phyloP scores from a whole-genome alignment of 345 rosid genomes.

The Salix suchowensis region DNA sequence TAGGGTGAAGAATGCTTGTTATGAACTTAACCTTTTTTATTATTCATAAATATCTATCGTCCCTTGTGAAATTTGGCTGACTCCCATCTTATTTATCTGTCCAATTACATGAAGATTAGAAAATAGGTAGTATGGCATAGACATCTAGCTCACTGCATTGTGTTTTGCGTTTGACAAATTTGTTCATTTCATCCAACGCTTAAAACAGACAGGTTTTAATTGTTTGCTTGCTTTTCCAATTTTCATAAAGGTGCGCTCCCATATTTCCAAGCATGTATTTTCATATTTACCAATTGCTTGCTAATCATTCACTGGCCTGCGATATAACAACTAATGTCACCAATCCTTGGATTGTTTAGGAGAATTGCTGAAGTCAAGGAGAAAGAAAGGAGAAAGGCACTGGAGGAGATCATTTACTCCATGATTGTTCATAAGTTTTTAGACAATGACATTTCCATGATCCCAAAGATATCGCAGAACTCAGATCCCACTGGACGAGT shows the following conservation, averaged over 20 bases:
- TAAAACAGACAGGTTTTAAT: background rate
- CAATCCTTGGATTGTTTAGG: slow-evolving; percentile 35
- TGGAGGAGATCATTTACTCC: slow-evolving; percentile 85
- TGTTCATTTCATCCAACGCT: no score
- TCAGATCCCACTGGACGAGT: slow-evolving; percentile 76
- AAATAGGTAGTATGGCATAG: no score
- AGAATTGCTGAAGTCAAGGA: slow-evolving; percentile 83
- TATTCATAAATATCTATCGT: no score
- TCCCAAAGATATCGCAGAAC: slow-evolving; percentile 57
- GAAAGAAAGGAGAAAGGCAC: slow-evolving; percentile 55
- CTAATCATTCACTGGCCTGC: background rate
- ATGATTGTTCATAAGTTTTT: slow-evolving; percentile 69
- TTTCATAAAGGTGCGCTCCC: background rate
- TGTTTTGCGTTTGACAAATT: no score
- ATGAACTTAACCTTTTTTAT: no score
- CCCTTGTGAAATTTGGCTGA: no score
- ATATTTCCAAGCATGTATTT: background rate
- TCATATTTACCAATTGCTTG: background rate
- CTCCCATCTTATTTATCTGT: no score
- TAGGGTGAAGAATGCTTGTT: no score
- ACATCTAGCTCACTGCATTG: no score
- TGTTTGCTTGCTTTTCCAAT: background rate
- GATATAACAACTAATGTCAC: slow-evolving; percentile 1
- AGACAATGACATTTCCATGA: slow-evolving; percentile 64
- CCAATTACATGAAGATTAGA: no score